phyloP scores from a whole-genome alignment of 2,329 filamentous ascomycete species.

The Colletotrichum aenigma region DNA sequence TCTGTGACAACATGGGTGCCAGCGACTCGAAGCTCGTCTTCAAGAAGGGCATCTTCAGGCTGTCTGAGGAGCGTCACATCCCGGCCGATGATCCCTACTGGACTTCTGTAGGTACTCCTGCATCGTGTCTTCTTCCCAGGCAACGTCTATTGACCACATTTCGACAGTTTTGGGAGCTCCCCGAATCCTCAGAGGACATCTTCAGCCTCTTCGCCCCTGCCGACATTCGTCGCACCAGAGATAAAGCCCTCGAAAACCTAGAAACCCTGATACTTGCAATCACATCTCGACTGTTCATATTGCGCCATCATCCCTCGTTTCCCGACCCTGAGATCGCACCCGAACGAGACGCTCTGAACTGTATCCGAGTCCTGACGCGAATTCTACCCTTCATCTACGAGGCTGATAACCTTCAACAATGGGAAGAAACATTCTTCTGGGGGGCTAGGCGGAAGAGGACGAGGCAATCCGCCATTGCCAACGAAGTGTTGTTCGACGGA shows the following conservation, averaged over 20 bases:
- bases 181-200: constrained; percentile 93
- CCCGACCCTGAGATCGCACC: constrained; percentile 84
- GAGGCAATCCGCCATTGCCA: constrained; percentile 66
- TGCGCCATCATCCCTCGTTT: constrained; percentile 90
- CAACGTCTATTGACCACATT: background rate
- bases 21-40: constrained; percentile 99
- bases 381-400: constrained; percentile 93
- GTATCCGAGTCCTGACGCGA: constrained; percentile 87
- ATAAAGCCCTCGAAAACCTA: constrained; percentile 83
- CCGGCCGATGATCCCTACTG: constrained; percentile 89
- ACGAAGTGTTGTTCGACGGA: constrained; percentile 86
- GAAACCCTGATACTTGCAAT: constrained; percentile 87
- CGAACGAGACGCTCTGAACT: constrained; percentile 92
- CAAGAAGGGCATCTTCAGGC: constrained; percentile 96
- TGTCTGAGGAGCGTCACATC: constrained; percentile 91
- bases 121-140: constrained; percentile 6
- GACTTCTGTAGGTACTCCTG: constrained; percentile 73
- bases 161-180: constrained; percentile 90
- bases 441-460: constrained; percentile 73
- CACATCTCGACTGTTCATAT: constrained; percentile 79
- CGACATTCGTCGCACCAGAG: constrained; percentile 86
- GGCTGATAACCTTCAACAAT: constrained; percentile 77
- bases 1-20: constrained; percentile 75
- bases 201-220: constrained; percentile 93
- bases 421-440: constrained; percentile 98